Evolutionary conservation across 2,329 filamentous ascomycete species (phyloP).

Genomic region (Calonectria naviculata): DNA sequence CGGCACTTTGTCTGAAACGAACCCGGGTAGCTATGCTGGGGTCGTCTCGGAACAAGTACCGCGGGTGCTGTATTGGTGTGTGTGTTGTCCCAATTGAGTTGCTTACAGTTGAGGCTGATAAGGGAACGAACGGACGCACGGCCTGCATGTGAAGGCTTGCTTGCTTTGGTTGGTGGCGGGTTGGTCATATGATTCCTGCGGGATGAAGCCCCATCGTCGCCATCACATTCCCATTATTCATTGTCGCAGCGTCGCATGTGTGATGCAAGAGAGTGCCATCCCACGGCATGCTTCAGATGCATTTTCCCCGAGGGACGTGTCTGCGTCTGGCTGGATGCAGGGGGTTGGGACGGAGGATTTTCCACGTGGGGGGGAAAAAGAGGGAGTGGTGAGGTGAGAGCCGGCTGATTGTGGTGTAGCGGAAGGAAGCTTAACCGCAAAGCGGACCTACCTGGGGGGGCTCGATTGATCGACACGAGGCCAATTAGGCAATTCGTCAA

Average conservation of each 20-base stretch:
- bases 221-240: not conserved
- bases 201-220: not conserved
- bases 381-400: not conserved
- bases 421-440: not conserved
- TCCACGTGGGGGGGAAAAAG: conserved; percentile 4
- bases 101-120: conserved; percentile 1
- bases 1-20: conserved; percentile 17
- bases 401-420: not conserved
- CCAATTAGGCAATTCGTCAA: not conserved
- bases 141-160: not conserved
- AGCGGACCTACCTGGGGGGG: not conserved
- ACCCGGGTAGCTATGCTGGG: conserved; percentile 14
- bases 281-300: not conserved
- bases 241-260: not conserved
- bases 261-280: not conserved
- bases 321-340: not conserved
- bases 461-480: not conserved
- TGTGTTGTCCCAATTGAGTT: not conserved
- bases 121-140: not conserved
- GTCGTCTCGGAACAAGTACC: conserved; percentile 6
- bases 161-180: too few species aligned
- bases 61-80: not conserved
- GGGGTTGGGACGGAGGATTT: conserved; percentile 8
- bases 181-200: not conserved
- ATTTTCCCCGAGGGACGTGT: not conserved